Evolutionary conservation across 208 protist genomes (phyloP), one percentile per base, ranked within the genome.

Genomic region (Acanthamoeba healyi): DNA sequence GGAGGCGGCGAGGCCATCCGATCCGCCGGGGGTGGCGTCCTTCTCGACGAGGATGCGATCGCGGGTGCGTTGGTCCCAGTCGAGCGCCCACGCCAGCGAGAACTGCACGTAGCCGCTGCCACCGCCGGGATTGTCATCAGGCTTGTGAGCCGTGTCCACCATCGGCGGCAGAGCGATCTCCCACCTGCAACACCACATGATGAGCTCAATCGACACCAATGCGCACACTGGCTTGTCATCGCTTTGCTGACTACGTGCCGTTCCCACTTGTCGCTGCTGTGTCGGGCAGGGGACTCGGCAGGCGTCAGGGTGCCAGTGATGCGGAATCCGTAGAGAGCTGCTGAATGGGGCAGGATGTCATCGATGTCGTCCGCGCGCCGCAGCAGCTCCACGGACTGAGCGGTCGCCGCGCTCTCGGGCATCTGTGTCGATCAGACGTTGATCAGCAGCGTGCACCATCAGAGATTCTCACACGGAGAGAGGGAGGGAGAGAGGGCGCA

Each of bases 41-140:
- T 84, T 84, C 44, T 84, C 74, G 6, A 84, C 36, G 36, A 84
- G 44, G 42, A 84, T 54, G 6, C 74, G 36, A 44, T 84, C 40
- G 36, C 44, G 74, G 7, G 74, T 84, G 26, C 44, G 40, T 26
- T 84, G 74, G 29, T 84, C 74, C 74, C 74, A 84, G 7, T 46
- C 38, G 40, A 56, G 36, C 14, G 29, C 74, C 74, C 74, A 84
- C 9, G 74, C 74, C 40, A 84, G 24, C 40, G 74, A 7, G n/a
- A 54, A 56, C 74, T 84, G 74, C 6, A 84, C 40, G 42, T 84
- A 84, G 29, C 74, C 74, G 17, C 44, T 40, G 10, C 74, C n/a
- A 54, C 49, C 15, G 49, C 49, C 26, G 29, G 36, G 7, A 7
- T 9, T 26, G 29, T 54, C 61, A 29, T 70, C 61, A 24, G 61